Percentiles rank a stretch among this genome's conserved stretches.
Conservation (phyloP, 768 basidiomycete species). For the Rhizopogon sp. region DNA sequence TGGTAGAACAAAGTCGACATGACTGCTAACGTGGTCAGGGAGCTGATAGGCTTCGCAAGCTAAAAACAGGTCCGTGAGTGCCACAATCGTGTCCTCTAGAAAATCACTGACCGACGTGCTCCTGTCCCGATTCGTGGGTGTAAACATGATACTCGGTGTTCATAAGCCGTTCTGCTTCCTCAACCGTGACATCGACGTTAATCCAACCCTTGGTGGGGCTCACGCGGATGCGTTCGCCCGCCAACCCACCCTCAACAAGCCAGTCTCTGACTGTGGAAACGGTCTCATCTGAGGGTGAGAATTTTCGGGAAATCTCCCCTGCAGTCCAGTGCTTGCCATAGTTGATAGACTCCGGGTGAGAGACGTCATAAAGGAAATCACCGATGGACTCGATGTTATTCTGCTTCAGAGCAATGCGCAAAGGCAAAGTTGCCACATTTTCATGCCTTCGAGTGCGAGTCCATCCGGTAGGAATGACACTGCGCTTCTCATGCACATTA, state of each 20-base stretch:
- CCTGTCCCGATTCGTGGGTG: constrained; percentile 21
- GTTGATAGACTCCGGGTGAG: constrained; percentile 26
- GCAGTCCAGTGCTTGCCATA: constrained; percentile 30
- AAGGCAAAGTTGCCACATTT: constrained; percentile 19
- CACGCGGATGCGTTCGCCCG: constrained; percentile 14
- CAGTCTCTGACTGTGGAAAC: constrained; percentile 22
- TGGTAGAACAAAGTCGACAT: constrained; percentile 30
- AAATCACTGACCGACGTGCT: constrained; percentile 22
- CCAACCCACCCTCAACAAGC: constrained; percentile 23
- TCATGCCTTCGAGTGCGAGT: constrained; percentile 30
- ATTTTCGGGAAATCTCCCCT: constrained; percentile 19
- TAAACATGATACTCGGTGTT: constrained; percentile 30
- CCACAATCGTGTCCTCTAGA: not conserved
- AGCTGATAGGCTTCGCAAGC: constrained; percentile 30
- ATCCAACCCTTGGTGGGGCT: constrained; percentile 20
- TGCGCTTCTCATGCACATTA: constrained; percentile 36
- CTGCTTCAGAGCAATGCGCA: constrained; percentile 29
- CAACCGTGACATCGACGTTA: constrained; percentile 22
- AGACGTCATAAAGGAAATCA: constrained; percentile 26
- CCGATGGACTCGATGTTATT: constrained; percentile 22
- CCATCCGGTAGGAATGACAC: constrained; percentile 32
- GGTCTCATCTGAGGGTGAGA: constrained; percentile 22
- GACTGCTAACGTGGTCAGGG: constrained; percentile 24
- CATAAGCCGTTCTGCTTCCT: constrained; percentile 29
- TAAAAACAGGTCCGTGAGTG: constrained; percentile 4